A percentile compares a stretch with the other conserved stretches of the same genome.
These are phyloP conservation scores for Didymella exigua DNA, from an alignment of 2,329 filamentous ascomycete species.

Conservation along the genomic window DNA sequence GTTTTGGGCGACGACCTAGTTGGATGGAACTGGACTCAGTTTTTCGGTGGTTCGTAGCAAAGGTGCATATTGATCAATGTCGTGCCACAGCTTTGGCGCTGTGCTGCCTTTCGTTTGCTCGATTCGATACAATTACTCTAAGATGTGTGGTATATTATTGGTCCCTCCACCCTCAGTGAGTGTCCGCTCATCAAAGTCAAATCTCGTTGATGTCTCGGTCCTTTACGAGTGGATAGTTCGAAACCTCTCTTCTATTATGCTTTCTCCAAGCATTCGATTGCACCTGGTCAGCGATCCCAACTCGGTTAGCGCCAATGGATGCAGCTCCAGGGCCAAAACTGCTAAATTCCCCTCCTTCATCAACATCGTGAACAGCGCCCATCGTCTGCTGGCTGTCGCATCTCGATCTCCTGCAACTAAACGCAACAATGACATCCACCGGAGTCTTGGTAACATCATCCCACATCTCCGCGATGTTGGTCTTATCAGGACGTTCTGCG, in stretches of 20 bases:
- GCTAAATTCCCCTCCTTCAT: background rate
- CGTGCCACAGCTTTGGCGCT: no score
- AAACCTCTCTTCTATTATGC: no score
- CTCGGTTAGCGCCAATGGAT: background rate
- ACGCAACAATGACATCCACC: background rate
- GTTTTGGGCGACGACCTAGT: background rate
- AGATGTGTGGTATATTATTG: no score
- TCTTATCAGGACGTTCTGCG: constrained; percentile 19
- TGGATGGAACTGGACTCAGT: background rate
- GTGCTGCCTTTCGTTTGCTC: no score
- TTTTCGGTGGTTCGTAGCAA: no score
- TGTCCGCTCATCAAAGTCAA: no score
- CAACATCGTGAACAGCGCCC: background rate
- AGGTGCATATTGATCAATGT: no score
- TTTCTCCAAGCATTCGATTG: background rate
- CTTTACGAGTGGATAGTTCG: no score
- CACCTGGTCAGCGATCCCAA: background rate
- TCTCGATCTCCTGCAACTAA: background rate
- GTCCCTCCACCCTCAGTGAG: no score
- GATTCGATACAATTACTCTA: no score
- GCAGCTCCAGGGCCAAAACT: background rate
- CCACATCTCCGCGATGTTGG: constrained; percentile 6
- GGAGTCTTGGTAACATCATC: background rate
- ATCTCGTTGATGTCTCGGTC: no score
- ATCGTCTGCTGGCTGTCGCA: background rate